Percentiles rank a stretch among this genome's conserved stretches.
Conservation (phyloP, 148 eudicot genomes). For the Gaultheria prostrata region DNA sequence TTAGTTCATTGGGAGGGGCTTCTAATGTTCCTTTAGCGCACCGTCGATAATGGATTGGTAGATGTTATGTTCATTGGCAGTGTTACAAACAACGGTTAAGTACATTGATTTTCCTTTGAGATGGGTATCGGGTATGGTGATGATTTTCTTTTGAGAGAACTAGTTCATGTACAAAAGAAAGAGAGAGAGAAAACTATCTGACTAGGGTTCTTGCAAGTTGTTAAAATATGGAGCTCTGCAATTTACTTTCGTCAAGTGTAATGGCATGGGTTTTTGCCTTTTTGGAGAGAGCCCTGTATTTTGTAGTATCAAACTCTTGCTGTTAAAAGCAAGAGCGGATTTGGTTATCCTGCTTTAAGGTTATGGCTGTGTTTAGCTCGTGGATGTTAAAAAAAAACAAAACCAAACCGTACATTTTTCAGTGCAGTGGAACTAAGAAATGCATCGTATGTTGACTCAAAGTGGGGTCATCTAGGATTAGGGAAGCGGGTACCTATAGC, state of each 20-base stretch:
- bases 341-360: neutral
- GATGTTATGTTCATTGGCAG: neutral
- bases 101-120: neutral
- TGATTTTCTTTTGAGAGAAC: neutral
- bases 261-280: neutral
- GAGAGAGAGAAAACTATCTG: neutral
- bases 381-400: too few species aligned
- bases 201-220: neutral
- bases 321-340: neutral
- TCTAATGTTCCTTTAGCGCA: neutral
- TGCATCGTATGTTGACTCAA: neutral
- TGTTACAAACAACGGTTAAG: neutral
- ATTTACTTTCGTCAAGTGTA: neutral
- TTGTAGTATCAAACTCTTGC: neutral
- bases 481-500: too few species aligned
- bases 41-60: neutral
- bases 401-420: neutral
- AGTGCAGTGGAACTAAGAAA: neutral
- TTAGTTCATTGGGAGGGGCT: conserved; percentile 17
- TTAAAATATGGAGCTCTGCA: neutral
- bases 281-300: neutral
- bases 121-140: neutral
- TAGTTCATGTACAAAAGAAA: neutral
- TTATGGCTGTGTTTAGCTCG: neutral
- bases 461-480: neutral